A percentile compares a stretch with the other conserved stretches of the same genome.
These are phyloP conservation scores for Cicer pinnatifidum DNA, from an alignment of 306 rosid genomes.

Conservation along the genomic window DNA sequence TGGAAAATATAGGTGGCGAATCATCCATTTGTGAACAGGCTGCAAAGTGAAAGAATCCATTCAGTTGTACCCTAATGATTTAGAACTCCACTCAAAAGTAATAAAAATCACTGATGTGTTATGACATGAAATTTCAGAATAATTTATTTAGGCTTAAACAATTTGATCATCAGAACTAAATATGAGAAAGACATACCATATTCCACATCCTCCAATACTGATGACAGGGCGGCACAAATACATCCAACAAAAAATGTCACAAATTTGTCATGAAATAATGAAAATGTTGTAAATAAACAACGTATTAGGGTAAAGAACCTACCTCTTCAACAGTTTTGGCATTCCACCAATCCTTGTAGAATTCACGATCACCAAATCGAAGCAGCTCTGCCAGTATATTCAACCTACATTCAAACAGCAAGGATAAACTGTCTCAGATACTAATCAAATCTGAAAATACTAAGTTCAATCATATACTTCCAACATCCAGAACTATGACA, in stretches of 20 bases:
- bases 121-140: conserved; percentile 29
- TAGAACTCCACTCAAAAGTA: conserved; percentile 22
- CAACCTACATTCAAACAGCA: conserved; percentile 66
- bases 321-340: conserved; percentile 96
- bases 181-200: conserved; percentile 67
- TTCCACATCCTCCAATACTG: conserved; percentile 99
- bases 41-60: conserved; percentile 47
- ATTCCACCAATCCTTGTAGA: conserved; percentile 99
- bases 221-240: conserved; percentile 46
- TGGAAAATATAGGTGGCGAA: conserved; percentile 92
- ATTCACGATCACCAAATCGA: conserved; percentile 94
- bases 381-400: conserved; percentile 97
- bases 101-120: conserved; percentile 6
- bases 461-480: conserved; percentile 18
- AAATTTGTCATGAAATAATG: conserved; percentile 29
- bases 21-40: conserved; percentile 99
- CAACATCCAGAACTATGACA: conserved; percentile 35
- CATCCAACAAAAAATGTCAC: conserved; percentile 50
- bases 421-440: conserved; percentile 41
- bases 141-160: conserved; percentile 8
- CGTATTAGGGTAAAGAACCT: conserved; percentile 41
- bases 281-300: conserved; percentile 32
- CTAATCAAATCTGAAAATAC: conserved; percentile 28
- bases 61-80: conserved; percentile 42
- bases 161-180: conserved; percentile 32